These are phyloP conservation scores for Musa troglodytarum DNA, from an alignment of 176 grass and related monocot species.

Conservation along the genomic window DNA sequence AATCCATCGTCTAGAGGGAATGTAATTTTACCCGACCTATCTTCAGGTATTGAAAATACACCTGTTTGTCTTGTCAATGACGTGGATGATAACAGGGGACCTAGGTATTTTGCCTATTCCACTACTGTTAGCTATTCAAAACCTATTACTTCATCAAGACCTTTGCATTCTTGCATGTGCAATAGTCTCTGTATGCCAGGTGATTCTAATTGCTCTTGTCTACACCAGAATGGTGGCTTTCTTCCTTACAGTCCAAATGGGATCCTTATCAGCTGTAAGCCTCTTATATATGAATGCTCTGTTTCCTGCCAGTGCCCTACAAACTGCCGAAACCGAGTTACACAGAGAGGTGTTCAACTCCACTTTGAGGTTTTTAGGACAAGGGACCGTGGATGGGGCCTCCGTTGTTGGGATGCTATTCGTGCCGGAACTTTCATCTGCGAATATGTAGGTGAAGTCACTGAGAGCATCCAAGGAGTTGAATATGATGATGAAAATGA, in stretches of 20 bases:
- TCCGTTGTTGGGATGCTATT: conserved; percentile 79
- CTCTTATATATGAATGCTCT: conserved; percentile 59
- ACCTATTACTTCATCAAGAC: conserved; percentile 36
- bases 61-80: conserved; percentile 89
- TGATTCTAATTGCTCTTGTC: conserved; percentile 61
- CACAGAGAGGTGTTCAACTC: conserved; percentile 54
- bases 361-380: conserved; percentile 86
- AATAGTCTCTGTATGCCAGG: conserved; percentile 51
- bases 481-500: conserved; percentile 35
- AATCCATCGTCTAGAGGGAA: conserved; percentile 53
- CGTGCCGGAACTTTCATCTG: conserved; percentile 71
- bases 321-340: conserved; percentile 62
- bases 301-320: conserved; percentile 47
- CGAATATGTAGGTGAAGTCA: conserved; percentile 72
- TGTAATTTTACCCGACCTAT: conserved; percentile 51
- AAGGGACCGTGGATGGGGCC: conserved; percentile 55
- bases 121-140: conserved; percentile 34
- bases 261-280: conserved; percentile 54
- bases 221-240: conserved; percentile 45
- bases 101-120: conserved; percentile 53
- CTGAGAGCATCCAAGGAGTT: conserved; percentile 31
- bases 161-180: conserved; percentile 48
- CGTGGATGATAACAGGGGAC: conserved; percentile 54
- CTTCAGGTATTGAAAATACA: conserved; percentile 52
- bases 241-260: conserved; percentile 66